Evolutionary conservation across 805 yeast species (phyloP), one percentile per base, ranked within the genome.

Genomic region (Saccharomycopsis oosterbeekiorum): DNA sequence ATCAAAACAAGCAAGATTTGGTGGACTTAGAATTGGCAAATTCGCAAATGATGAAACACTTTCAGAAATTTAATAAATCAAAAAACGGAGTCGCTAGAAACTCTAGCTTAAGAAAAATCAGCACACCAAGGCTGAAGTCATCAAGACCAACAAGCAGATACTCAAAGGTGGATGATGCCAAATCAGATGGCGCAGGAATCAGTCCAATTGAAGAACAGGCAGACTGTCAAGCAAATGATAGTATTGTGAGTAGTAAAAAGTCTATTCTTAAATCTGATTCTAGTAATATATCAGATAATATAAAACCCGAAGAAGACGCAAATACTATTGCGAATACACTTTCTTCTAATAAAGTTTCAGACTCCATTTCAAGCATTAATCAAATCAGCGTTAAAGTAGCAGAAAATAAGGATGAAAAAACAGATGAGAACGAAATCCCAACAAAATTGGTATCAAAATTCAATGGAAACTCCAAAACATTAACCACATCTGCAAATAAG

Each of bases 1-100:
- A 63, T 42, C 62, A 63, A 41, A 64, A 64, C 14, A 64, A 63
- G 41, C 51, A 61, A 21, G 65, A 63, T 55, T 61, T 63, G n/a
- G 60, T 59, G 8, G 65, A 63, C 34, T 61, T 63, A 39, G 65
- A 63, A 39, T 62, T 59, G 19, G 65, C 59, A 42, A 63, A 63
- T 26, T 59, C 60, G 17, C 60, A 56, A 19, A 55, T 63, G 39
- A 64, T 63, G n/a, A 61, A 57, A 26, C 61, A 63, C 24, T 57
- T 63, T 19, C 62, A 59, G 39, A 64, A 63, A 39, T 64, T 62
- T 50, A 64, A 62, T 36, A 63, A 59, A 51, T 47, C 43, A 11
- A 59, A 59, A 14, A 59, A 58, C 17, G 57, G 58, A 21, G 21
- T 57, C 4, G 40, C 40, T 41, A 43, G 56, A 24, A 39, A 21